Evolutionary conservation across 2,329 filamentous ascomycete genomes (phyloP), one percentile per base, ranked within the genome.

Genomic region (Colletotrichum camelliae): DNA sequence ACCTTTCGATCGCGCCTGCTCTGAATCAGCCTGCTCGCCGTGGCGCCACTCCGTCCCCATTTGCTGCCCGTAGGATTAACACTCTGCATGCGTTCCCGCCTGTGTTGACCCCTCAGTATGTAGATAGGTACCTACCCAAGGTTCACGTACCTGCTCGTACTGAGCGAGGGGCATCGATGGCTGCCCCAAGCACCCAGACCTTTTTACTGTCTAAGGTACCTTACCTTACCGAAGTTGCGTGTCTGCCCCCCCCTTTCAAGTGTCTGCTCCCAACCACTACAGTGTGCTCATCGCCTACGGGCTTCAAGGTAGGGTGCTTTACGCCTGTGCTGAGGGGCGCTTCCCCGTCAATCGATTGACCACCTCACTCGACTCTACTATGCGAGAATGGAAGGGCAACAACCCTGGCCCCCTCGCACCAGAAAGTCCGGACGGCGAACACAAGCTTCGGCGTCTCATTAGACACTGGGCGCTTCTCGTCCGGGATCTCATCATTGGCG

Each of bases 331-430:
- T 61, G 31, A 61, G 29, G 29, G n/a, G 13, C 58, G 31, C 29
- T 29, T 43, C 33, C 35, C 35, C n/a, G 29, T n/a, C 29, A 6
- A 13, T 35, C 29, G 29, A 43, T 58, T 58, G 24, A 10, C 27
- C 27, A 21, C 33, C 62, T 35, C 31, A 48, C n/a, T 24, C 24
- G 24, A 8, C 21, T 5, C 43, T 27, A 48, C 61, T 55, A 75
- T 75, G 61, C 72, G 72, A 62, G 39, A 33, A 58, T 10, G 61
- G 21, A 52, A 75, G 73, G 73, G 73, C 73, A 75, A 61, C 55
- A 75, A 75, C 73, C 73, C 73, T 75, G 68, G 67, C 48, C 62
- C 62, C 52, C 43, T 70, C 74, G 71, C 71, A 76, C 74, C 74
- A 76, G 70, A 70, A 57, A n/a, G 43, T 48, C n/a, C 43, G 43